A percentile compares a stretch with the other conserved stretches of the same genome.
These are phyloP conservation scores for Coemansia sp. DNA, from an alignment of 192 early-diverging fungal species.

Conservation along the genomic window DNA sequence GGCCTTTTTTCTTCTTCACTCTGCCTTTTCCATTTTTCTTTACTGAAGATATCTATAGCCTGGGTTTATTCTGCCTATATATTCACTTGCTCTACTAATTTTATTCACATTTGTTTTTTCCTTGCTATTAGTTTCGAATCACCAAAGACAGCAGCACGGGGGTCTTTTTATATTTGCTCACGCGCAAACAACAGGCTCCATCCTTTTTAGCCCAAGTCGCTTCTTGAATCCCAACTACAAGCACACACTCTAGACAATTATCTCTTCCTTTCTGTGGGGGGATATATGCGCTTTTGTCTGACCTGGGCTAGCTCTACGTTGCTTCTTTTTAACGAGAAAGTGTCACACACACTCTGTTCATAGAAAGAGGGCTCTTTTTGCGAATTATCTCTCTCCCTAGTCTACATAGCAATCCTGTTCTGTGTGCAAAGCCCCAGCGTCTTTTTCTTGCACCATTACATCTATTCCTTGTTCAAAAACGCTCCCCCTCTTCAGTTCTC, in stretches of 20 bases:
- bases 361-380: too few relatives aligned
- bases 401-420: too few relatives aligned
- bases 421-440: too few relatives aligned
- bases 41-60: background rate
- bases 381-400: too few relatives aligned
- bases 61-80: background rate
- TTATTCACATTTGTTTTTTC: slow-evolving; percentile 2
- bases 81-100: background rate
- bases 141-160: background rate
- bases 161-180: background rate
- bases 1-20: background rate
- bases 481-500: too few relatives aligned
- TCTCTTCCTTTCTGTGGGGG: background rate
- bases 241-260: background rate
- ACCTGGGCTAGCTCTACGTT: too few relatives aligned
- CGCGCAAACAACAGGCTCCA: background rate
- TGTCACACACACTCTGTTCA: too few relatives aligned
- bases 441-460: too few relatives aligned
- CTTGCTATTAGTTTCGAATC: background rate
- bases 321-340: too few relatives aligned
- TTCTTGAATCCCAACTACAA: background rate
- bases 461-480: background rate
- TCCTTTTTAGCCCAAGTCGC: background rate
- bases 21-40: background rate
- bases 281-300: background rate